phyloP scores from a whole-genome alignment of 345 rosid genomes.

The Aegle marmelos region DNA sequence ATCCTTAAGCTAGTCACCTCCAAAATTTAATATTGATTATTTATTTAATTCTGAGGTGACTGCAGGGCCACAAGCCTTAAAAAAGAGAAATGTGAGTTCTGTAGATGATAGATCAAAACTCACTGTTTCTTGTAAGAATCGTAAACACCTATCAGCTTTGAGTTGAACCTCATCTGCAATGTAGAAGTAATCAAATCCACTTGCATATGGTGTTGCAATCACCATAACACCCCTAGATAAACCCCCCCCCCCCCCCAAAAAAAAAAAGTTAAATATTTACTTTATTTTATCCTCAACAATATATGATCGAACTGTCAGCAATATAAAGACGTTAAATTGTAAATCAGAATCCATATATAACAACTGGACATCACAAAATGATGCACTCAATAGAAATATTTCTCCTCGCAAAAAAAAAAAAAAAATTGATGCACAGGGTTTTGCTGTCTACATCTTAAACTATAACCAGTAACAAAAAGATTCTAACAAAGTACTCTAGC shows the following conservation, averaged over 20 bases:
- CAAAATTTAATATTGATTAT: neutral
- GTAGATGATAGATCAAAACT: conserved; percentile 28
- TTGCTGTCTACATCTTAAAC: neutral
- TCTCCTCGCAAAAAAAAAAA: neutral
- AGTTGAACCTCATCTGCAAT: conserved; percentile 97
- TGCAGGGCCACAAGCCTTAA: neutral
- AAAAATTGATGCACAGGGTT: neutral
- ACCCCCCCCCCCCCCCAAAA: no score
- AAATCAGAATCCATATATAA: neutral
- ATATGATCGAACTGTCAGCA: neutral
- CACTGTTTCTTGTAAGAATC: conserved; percentile 72
- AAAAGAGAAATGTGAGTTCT: neutral
- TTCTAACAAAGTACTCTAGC: neutral
- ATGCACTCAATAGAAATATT: neutral
- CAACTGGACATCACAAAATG: neutral
- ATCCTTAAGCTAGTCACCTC: neutral
- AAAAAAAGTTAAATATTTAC: conserved; percentile 4
- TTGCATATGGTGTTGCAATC: conserved; percentile 93
- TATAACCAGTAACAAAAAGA: neutral
- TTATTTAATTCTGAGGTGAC: neutral
- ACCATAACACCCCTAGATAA: conserved; percentile 81
- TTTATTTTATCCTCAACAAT: conserved; percentile 3
- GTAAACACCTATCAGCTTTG: conserved; percentile 84
- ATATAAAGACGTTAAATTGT: neutral
- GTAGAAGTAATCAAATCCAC: conserved; percentile 93